Base-by-base conservation (phyloP, 31 red algal species). In the Bonnemaisonia californica region DNA sequence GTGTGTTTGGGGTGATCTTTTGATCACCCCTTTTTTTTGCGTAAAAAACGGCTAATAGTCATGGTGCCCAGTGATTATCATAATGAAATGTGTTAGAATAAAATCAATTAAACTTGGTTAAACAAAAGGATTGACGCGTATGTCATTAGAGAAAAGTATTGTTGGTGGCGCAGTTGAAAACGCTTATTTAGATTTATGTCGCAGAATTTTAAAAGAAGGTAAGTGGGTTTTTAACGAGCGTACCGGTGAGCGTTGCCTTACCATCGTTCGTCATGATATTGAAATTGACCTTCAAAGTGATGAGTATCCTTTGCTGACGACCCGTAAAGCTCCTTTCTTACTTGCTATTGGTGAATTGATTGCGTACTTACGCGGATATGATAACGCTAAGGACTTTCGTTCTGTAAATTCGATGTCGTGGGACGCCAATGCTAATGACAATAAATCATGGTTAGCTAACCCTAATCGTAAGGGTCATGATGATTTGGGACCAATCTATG, bases 181-280 rank as follows among this genome's bases (percentile, higher is more conserved):
- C n/a, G n/a, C n/a, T n/a, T 66, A 66, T 30, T 27, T 66, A 21
- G 62, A 66, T 21, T 66, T 66, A 66, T 66, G 62, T 27, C 12
- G 28, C 13, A 21, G 24, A 27, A 66, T 66, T 27, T 13, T 66
- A 23, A 66, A 66, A 21, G 62, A 66, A 66, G 62, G 62, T 66
- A 26, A 23, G 12, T 66, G 62, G 62, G 62, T 66, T 27, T 13
- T 23, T 23, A 66, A 66, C 24, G 27, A 30, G 13, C 12, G 62
- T 21, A 66, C 62, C 13, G 62, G 62, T 13, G 28, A 66, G 28
- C 62, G 62, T 12, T 66, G 62, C 24, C 24, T 66, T 12, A 66
- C 62, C 62, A 30, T 66, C 27, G 28, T 66, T 30, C 16, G 28
- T 66, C 19, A 13, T 27, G 62, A 66, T 66, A 13, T 66, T 23